Evolutionary conservation across 2,329 filamentous ascomycete genomes (phyloP), one percentile per base, ranked within the genome.

Genomic region (Fusarium sp.): DNA sequence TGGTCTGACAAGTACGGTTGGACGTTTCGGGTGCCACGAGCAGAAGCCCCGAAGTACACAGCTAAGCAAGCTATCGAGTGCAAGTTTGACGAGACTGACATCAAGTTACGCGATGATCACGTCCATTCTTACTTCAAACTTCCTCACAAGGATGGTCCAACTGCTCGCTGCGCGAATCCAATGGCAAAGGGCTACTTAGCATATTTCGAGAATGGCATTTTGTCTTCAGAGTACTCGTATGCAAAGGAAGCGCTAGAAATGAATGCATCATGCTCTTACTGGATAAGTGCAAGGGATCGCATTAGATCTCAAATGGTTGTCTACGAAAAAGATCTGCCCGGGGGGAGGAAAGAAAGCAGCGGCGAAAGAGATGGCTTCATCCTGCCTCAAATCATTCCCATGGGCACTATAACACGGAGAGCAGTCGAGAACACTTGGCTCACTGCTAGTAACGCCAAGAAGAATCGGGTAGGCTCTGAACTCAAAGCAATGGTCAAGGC

Each of bases 201-300:
- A 50, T 97, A 96, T 76, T 98, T 99, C 73, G 96, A 99, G 73
- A 92, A 91, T 34, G 95, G 94, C 0, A 92, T 86, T 1, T 82
- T 99, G 4, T 92, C 93, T 1, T 98, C 95, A 0, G 91, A 97
- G 77, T 98, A 91, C 73, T 77, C 89, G 0, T 95, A 97, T 73
- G 96, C 96, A 0, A 98, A 96, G 75, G 94, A 97, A 77, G 96
- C 96, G 0, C 82, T 99, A 42, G 92, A 98, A 72, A 99, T 99
- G 96, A 99, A 99, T 72, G 94, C 96, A 0, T 97, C 94, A 0
- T 99, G 96, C 76, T 98, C 95, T 1, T 99, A 99, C 79, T 99
- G 96, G 96, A 98, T 99, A 72, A 97, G 93, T 73, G 94, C 96
- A 17, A 87, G 96, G 64, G 93, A 97, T 74, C 86, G 96, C 48